Percentiles rank a stretch among this genome's conserved stretches.
Evolutionary conservation across 148 eudicot genomes (phyloP).

Genomic region (Agrostemma githago): DNA sequence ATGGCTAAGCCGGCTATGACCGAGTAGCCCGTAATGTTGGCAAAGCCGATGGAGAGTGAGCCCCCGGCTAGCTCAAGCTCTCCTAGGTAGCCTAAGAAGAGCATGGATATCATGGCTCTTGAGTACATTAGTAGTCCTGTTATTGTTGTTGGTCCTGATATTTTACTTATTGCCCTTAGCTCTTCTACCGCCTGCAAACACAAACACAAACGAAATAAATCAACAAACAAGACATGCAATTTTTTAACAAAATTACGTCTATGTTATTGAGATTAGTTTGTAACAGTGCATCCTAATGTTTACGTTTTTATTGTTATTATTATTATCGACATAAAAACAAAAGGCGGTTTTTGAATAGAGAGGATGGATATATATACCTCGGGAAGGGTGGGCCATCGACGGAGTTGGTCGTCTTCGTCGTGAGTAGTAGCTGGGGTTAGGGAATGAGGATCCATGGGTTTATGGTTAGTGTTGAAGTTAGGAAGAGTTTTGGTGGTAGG

Average conservation of each 20-base stretch:
- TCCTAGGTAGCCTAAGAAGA: constrained; percentile 87
- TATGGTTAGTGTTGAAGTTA: constrained; percentile 24
- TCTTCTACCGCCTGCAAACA: constrained; percentile 58
- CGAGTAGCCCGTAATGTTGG: constrained; percentile 96
- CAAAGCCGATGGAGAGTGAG: constrained; percentile 78
- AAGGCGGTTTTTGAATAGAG: background rate
- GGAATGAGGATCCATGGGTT: constrained; percentile 28
- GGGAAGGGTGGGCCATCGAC: constrained; percentile 57
- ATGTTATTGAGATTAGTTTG: too few species aligned
- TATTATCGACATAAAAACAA: background rate
- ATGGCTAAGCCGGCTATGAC: constrained; percentile 88
- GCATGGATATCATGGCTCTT: constrained; percentile 94
- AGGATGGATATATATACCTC: constrained; percentile 40
- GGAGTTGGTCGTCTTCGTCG: constrained; percentile 33
- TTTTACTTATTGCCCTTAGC: constrained; percentile 75
- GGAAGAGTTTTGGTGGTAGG: constrained; percentile 33
- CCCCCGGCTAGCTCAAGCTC: constrained; percentile 88
- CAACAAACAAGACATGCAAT: background rate
- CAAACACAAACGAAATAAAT: constrained; percentile 16
- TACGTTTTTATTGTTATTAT: too few species aligned
- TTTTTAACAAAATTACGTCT: too few species aligned
- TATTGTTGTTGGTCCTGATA: constrained; percentile 75
- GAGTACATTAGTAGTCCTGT: constrained; percentile 77
- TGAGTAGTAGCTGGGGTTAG: background rate
- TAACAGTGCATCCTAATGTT: too few species aligned